A percentile compares a stretch with the other conserved stretches of the same genome.
These are phyloP conservation scores for Paratinospora sagittata DNA, from an alignment of 164 flowering plant genomes.

Conservation along the genomic window DNA sequence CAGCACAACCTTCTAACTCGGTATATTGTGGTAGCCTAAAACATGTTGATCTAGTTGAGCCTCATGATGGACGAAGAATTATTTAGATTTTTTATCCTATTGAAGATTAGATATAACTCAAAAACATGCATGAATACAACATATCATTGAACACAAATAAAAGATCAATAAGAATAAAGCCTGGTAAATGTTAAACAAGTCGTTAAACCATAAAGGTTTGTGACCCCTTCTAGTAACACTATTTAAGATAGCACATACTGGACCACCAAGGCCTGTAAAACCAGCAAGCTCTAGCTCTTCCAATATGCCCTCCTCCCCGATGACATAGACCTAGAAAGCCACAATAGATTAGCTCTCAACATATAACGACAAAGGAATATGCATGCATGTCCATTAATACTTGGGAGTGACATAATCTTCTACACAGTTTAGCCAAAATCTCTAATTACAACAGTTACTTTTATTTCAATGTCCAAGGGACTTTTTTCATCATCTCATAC, in stretches of 20 bases:
- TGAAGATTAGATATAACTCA: background rate
- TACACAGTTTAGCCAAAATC: background rate
- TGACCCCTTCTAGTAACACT: background rate
- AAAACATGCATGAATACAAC: background rate
- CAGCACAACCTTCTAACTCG: no score
- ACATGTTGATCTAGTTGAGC: no score
- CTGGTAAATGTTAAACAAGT: background rate
- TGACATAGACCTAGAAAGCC: slow-evolving; percentile 68
- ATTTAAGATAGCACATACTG: slow-evolving; percentile 42
- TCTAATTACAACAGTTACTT: background rate
- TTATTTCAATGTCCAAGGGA: background rate
- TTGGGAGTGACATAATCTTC: background rate
- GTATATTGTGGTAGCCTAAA: no score
- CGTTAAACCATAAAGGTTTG: background rate
- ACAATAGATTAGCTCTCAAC: background rate
- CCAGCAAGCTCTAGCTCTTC: slow-evolving; percentile 91
- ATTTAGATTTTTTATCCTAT: background rate
- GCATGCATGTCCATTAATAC: background rate
- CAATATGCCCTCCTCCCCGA: slow-evolving; percentile 84
- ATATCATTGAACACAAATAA: background rate
- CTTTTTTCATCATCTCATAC: background rate
- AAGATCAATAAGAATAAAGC: background rate
- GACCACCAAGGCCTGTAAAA: slow-evolving; percentile 79
- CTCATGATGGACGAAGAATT: no score
- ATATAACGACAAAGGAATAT: background rate